phyloP scores from a whole-genome alignment of 1,139 yeast genomes.

The Yamadazyma dendronema region DNA sequence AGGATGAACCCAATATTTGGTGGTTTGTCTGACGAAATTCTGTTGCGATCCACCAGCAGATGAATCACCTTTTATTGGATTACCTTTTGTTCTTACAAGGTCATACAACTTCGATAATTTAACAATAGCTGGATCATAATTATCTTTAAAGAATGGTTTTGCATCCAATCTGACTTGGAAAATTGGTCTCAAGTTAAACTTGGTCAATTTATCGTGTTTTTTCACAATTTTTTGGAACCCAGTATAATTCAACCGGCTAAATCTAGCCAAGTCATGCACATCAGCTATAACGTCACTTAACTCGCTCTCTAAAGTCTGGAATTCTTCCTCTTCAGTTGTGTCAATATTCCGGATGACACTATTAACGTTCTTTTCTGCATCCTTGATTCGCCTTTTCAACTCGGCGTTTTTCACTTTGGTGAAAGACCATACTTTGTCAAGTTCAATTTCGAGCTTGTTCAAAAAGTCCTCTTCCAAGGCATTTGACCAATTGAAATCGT shows the following conservation, averaged over 20 bases:
- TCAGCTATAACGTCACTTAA: slow-evolving; percentile 92
- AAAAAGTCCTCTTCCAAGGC: slow-evolving; percentile 80
- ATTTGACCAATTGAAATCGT: slow-evolving; percentile 65
- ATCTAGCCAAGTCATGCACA: slow-evolving; percentile 94
- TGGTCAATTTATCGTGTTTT: slow-evolving; percentile 91
- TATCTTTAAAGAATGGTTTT: slow-evolving; percentile 93
- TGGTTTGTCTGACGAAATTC: slow-evolving; percentile 96
- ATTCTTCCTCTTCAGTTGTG: slow-evolving; percentile 71
- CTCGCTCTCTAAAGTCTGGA: slow-evolving; percentile 88
- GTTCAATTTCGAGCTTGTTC: slow-evolving; percentile 68
- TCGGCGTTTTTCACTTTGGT: slow-evolving; percentile 86
- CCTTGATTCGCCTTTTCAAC: slow-evolving; percentile 77
- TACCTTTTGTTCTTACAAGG: slow-evolving; percentile 90
- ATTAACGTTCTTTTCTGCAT: slow-evolving; percentile 67
- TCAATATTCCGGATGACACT: slow-evolving; percentile 48
- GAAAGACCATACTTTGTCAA: slow-evolving; percentile 88
- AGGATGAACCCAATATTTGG: slow-evolving; percentile 98
- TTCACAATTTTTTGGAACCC: slow-evolving; percentile 95
- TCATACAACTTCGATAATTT: slow-evolving; percentile 87
- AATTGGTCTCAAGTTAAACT: slow-evolving; percentile 81
- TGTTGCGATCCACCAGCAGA: slow-evolving; percentile 97
- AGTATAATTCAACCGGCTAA: slow-evolving; percentile 86
- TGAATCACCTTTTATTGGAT: slow-evolving; percentile 91
- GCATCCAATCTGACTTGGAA: slow-evolving; percentile 90
- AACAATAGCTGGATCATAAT: slow-evolving; percentile 85